Evolutionary conservation across 495 filamentous ascomycete genomes (phyloP).

Genomic region (Talaromyces nanjingensis): DNA sequence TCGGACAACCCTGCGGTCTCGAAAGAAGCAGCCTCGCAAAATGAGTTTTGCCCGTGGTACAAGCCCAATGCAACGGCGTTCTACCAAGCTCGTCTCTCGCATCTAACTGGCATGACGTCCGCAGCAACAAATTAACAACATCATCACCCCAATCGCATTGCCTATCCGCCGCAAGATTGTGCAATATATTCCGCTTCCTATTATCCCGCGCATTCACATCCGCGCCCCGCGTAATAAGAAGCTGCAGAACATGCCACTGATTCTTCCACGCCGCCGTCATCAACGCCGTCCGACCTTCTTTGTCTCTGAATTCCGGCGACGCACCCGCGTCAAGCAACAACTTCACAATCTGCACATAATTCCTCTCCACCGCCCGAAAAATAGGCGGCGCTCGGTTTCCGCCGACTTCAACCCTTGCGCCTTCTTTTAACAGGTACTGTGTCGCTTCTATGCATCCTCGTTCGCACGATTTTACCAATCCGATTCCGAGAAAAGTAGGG

Average conservation of each 20-base stretch:
- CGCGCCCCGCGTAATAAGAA: slow-evolving; percentile 43
- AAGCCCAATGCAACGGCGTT: slow-evolving; percentile 58
- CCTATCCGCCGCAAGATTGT: slow-evolving; percentile 52
- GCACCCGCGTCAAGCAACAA: slow-evolving; percentile 39
- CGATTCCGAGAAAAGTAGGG: slow-evolving; percentile 46
- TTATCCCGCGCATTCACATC: slow-evolving; percentile 39
- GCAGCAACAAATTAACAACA: slow-evolving; percentile 38
- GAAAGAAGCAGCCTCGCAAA: slow-evolving; percentile 50
- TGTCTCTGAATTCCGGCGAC: slow-evolving; percentile 32
- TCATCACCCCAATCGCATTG: slow-evolving; percentile 44
- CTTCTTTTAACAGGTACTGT: slow-evolving; percentile 36
- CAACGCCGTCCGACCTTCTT: slow-evolving; percentile 46
- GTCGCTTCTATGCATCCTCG: slow-evolving; percentile 35
- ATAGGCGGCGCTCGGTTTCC: slow-evolving; percentile 38
- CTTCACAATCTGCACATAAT: slow-evolving; percentile 38
- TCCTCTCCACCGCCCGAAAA: slow-evolving; percentile 43
- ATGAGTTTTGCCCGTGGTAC: slow-evolving; percentile 50
- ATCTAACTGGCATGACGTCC: slow-evolving; percentile 36
- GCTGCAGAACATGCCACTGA: slow-evolving; percentile 40
- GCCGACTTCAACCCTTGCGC: slow-evolving; percentile 37
- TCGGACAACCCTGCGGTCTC: slow-evolving; percentile 25
- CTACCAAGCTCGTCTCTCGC: slow-evolving; percentile 43
- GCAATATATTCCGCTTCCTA: slow-evolving; percentile 36
- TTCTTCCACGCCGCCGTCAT: slow-evolving; percentile 56
- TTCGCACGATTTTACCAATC: slow-evolving; percentile 43